These are phyloP conservation scores for Xylaria sp. DNA, from an alignment of 2,329 filamentous ascomycete species.

Conservation along the genomic window DNA sequence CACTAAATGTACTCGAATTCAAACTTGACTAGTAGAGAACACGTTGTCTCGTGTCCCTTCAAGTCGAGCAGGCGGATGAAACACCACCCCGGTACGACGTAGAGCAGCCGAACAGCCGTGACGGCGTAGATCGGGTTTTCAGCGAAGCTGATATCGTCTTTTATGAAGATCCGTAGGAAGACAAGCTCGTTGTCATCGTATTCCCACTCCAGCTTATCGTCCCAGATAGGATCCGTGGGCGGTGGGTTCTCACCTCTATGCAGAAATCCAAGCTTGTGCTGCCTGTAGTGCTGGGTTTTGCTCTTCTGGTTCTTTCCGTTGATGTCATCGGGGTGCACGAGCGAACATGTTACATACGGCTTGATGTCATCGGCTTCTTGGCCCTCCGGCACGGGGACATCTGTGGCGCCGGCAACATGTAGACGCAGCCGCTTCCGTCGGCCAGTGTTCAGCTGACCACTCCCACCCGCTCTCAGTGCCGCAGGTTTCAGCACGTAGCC, in stretches of 20 bases:
- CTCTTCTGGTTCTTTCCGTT: conserved; percentile 59
- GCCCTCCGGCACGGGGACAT: conserved; percentile 60
- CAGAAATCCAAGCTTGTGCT: conserved; percentile 62
- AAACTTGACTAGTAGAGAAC: conserved; percentile 66
- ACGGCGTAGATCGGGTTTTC: conserved; percentile 67
- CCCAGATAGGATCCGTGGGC: conserved; percentile 67
- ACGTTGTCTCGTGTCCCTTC: conserved; percentile 67
- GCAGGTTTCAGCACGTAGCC: conserved; percentile 71
- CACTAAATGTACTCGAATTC: conserved; percentile 53
- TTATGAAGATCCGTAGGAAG: conserved; percentile 69
- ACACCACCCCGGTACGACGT: conserved; percentile 57
- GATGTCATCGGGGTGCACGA: conserved; percentile 62
- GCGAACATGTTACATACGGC: conserved; percentile 69
- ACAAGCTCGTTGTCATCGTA: conserved; percentile 70
- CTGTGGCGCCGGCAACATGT: conserved; percentile 66
- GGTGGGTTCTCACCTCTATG: conserved; percentile 64
- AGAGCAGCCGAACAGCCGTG: conserved; percentile 59
- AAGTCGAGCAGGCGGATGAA: conserved; percentile 70
- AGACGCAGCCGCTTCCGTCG: conserved; percentile 59
- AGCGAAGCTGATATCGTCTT: conserved; percentile 68
- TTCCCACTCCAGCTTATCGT: conserved; percentile 70
- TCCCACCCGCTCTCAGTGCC: conserved; percentile 61
- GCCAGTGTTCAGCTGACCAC: conserved; percentile 53
- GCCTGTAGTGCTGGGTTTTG: conserved; percentile 66
- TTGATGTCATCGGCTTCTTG: conserved; percentile 59